Evolutionary conservation across 345 rosid genomes (phyloP).

Genomic region (Brassica rapa): DNA sequence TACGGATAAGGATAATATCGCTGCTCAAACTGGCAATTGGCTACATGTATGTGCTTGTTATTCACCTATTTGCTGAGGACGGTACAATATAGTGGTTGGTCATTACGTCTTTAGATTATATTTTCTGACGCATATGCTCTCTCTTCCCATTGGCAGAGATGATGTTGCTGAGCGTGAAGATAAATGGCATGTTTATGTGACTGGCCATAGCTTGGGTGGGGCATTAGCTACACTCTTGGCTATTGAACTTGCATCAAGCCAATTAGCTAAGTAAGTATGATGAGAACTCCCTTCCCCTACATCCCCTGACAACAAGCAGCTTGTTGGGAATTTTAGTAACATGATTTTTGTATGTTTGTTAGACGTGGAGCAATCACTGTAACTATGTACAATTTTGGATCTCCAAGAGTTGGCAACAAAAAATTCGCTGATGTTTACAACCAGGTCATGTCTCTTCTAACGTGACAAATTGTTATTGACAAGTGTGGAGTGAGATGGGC

Average conservation of each 20-base stretch:
- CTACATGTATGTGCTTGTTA: conserved; percentile 56
- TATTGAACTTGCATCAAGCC: conserved; percentile 92
- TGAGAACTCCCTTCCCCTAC: conserved; percentile 13
- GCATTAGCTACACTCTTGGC: conserved; percentile 91
- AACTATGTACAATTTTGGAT: conserved; percentile 95
- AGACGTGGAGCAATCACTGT: conserved; percentile 71
- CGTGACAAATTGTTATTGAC: conserved; percentile 8
- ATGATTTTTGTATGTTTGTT: conserved; percentile 30
- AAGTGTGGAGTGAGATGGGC: conserved; percentile 9
- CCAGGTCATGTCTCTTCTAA: conserved; percentile 51
- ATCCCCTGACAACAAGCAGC: background rate
- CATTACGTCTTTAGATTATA: background rate
- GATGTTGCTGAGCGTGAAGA: conserved; percentile 47
- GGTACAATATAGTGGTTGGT: background rate
- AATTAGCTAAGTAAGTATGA: conserved; percentile 66
- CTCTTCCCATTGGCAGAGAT: conserved; percentile 49
- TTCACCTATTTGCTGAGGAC: conserved; percentile 11
- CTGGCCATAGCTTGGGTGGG: conserved; percentile 98
- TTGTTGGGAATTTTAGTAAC: conserved; percentile 7
- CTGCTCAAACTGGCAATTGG: conserved; percentile 66
- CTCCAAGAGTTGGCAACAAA: conserved; percentile 96
- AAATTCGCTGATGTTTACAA: conserved; percentile 83
- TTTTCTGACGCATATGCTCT: conserved; percentile 19
- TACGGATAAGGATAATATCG: conserved; percentile 75
- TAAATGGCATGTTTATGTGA: conserved; percentile 87